Conservation (phyloP, 352 stramenopile genomes). For the Pseudoperonospora humuli region DNA sequence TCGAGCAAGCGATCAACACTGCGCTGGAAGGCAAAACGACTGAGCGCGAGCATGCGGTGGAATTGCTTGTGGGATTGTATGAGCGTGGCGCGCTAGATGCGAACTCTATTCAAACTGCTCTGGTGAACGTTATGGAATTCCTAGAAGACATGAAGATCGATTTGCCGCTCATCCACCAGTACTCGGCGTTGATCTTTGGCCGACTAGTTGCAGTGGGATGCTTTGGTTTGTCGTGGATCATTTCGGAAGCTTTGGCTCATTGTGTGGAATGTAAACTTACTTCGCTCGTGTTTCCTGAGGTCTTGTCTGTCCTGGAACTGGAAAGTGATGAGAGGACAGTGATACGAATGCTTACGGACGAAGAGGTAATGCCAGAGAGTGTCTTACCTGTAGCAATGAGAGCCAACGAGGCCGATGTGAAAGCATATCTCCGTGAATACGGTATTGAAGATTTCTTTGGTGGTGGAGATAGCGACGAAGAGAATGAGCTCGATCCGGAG, state of each 20-base stretch:
- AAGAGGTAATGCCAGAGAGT: constrained; percentile 55
- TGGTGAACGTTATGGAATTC: constrained; percentile 72
- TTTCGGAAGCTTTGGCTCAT: constrained; percentile 44
- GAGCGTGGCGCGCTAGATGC: constrained; percentile 53
- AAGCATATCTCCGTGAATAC: constrained; percentile 54
- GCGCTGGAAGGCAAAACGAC: constrained; percentile 67
- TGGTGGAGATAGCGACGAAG: constrained; percentile 38
- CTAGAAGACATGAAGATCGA: constrained; percentile 84
- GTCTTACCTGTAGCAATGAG: constrained; percentile 39
- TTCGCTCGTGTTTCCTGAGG: constrained; percentile 63
- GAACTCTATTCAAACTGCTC: constrained; percentile 58
- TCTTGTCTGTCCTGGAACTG: constrained; percentile 59
- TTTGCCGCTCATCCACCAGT: constrained; percentile 75
- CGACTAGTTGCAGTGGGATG: constrained; percentile 69
- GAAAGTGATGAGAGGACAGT: constrained; percentile 63
- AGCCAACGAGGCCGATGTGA: constrained; percentile 34
- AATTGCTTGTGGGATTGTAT: constrained; percentile 75
- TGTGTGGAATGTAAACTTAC: constrained; percentile 57
- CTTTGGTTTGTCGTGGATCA: constrained; percentile 79
- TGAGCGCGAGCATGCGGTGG: constrained; percentile 59
- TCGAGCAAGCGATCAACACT: constrained; percentile 60
- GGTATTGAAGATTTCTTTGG: constrained; percentile 61
- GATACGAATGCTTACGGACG: constrained; percentile 67
- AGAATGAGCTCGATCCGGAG: constrained; percentile 56
- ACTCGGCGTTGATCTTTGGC: constrained; percentile 64